A percentile compares a stretch with the other conserved stretches of the same genome.
Evolutionary conservation across 257 asterid genomes (phyloP).

Genomic region (Jaltomata sinuosa): DNA sequence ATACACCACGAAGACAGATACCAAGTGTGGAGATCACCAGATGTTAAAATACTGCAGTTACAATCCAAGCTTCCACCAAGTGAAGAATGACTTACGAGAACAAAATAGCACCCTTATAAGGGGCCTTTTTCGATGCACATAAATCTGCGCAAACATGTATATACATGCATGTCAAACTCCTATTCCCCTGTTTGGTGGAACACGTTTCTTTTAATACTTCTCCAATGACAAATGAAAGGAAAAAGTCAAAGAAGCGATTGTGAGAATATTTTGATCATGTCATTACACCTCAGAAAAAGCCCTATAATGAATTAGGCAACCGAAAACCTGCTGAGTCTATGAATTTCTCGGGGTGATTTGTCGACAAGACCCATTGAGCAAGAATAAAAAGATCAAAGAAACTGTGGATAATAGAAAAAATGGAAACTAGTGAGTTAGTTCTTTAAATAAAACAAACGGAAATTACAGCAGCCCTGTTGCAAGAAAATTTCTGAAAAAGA

Average conservation of each 20-base stretch:
- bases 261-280: not conserved
- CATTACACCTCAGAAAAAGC: not conserved
- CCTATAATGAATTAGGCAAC: not conserved
- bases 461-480: not conserved
- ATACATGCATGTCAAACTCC: not conserved
- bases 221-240: not conserved
- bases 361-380: not conserved
- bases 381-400: not conserved
- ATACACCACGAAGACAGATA: not conserved
- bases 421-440: not conserved
- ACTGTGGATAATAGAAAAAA: not conserved
- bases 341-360: not conserved
- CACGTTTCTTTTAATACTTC: not conserved
- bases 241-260: not conserved
- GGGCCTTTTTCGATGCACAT: not conserved
- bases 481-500: not conserved
- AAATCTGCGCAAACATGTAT: not conserved
- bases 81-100: not conserved
- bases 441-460: not conserved
- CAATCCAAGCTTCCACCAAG: not conserved
- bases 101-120: not conserved
- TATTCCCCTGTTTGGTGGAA: not conserved
- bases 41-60: not conserved
- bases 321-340: not conserved
- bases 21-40: not conserved